phyloP scores from a whole-genome alignment of 108 stramenopile species.

The Pseudonitzschia pungens region DNA sequence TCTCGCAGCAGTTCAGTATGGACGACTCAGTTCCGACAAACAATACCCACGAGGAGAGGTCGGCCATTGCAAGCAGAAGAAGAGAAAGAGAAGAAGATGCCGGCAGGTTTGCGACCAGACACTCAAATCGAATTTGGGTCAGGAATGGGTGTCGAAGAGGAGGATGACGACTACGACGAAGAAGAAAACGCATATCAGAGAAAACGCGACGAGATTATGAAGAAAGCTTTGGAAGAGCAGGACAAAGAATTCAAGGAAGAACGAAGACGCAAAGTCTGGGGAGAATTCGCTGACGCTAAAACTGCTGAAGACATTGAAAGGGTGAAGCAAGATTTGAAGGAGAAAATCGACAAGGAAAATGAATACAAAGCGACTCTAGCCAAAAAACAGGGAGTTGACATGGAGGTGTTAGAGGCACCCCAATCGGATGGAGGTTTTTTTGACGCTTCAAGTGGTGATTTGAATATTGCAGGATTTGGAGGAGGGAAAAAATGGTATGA shows the following conservation, averaged over 20 bases:
- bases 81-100: background rate
- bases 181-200: conserved; percentile 15
- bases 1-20: too few relatives aligned
- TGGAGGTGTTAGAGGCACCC: conserved; percentile 59
- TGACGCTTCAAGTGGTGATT: conserved; percentile 32
- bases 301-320: conserved; percentile 54
- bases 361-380: conserved; percentile 52
- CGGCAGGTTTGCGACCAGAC: conserved; percentile 14
- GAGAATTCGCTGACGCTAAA: conserved; percentile 66
- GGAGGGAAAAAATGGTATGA: conserved; percentile 54
- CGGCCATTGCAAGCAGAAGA: background rate
- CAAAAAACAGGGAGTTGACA: conserved; percentile 44
- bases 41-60: background rate
- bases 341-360: conserved; percentile 53
- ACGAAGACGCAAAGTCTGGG: conserved; percentile 55
- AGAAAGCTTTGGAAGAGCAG: conserved; percentile 53
- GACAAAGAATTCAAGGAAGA: conserved; percentile 66
- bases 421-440: conserved; percentile 9
- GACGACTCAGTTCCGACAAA: too few relatives aligned
- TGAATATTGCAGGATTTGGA: conserved; percentile 32
- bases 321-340: conserved; percentile 42
- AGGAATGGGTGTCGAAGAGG: conserved; percentile 15
- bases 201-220: conserved; percentile 29
- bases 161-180: conserved; percentile 16
- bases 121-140: conserved; percentile 26